phyloP scores from a whole-genome alignment of 129 eudicot genomes.

The Lactuca sativa region DNA sequence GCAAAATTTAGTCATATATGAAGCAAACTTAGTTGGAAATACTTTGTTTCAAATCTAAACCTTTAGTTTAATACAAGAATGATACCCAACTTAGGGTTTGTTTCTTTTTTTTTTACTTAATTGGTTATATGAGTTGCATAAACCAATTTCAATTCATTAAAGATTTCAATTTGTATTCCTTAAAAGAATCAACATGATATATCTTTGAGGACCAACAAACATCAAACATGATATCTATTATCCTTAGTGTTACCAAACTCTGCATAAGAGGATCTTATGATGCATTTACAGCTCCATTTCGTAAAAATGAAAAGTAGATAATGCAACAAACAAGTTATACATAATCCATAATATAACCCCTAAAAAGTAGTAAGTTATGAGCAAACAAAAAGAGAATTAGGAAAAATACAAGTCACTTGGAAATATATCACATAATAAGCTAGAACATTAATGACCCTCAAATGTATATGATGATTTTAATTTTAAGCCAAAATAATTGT shows the following conservation, averaged over 20 bases:
- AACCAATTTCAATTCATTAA: background rate
- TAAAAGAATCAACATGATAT: background rate
- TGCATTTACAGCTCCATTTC: slow-evolving; percentile 86
- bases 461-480: background rate
- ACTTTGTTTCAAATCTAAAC: too few relatives aligned
- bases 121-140: background rate
- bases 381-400: background rate
- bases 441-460: background rate
- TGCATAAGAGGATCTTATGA: slow-evolving; percentile 96
- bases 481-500: slow-evolving; percentile 10
- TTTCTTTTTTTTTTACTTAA: too few relatives aligned
- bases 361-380: background rate
- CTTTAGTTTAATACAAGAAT: too few relatives aligned
- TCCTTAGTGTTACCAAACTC: slow-evolving; percentile 92
- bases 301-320: slow-evolving; percentile 54
- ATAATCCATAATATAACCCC: background rate
- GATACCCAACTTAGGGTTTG: too few relatives aligned
- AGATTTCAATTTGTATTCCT: background rate
- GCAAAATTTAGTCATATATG: too few relatives aligned
- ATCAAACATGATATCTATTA: background rate
- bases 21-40: too few relatives aligned
- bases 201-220: background rate
- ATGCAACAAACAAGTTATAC: slow-evolving; percentile 5
- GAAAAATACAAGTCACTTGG: background rate
- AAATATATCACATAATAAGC: background rate